Percentiles rank a stretch among this genome's conserved stretches.
These are phyloP conservation scores for Diddensiella caesifluorescens DNA, from an alignment of 805 yeast genomes.

Conservation along the genomic window DNA sequence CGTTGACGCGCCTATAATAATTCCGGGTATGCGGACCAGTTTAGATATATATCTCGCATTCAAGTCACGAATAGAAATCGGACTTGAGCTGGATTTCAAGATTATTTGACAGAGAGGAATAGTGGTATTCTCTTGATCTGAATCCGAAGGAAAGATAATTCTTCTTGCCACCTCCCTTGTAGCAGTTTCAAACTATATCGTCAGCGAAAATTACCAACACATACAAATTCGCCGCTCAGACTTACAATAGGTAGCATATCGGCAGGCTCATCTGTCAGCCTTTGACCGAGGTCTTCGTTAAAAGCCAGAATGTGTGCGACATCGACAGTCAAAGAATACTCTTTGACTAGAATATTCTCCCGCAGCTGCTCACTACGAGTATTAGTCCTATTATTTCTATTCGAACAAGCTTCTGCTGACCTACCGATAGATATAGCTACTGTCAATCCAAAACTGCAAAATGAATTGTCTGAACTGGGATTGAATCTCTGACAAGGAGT, in stretches of 20 bases:
- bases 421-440: conserved; percentile 60
- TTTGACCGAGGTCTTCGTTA: conserved; percentile 84
- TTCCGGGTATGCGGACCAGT: conserved; percentile 87
- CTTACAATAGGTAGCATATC: conserved; percentile 61
- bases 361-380: conserved; percentile 72
- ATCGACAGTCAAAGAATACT: conserved; percentile 67
- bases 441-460: conserved; percentile 76
- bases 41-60: conserved; percentile 85
- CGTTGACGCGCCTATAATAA: conserved; percentile 85
- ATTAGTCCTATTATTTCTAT: conserved; percentile 26
- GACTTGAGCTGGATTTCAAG: conserved; percentile 64
- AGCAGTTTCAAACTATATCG: conserved; percentile 55
- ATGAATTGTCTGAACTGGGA: conserved; percentile 65
- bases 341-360: conserved; percentile 74
- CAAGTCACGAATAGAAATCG: conserved; percentile 69
- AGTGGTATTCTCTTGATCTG: conserved; percentile 38
- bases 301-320: conserved; percentile 81
- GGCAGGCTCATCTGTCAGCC: conserved; percentile 76
- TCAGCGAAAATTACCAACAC: conserved; percentile 30
- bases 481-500: conserved; percentile 29
- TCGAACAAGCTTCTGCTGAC: neutral
- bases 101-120: conserved; percentile 85
- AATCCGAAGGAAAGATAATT: conserved; percentile 33
- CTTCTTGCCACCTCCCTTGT: conserved; percentile 65
- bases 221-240: conserved; percentile 44